These are phyloP conservation scores for Anthracocystis setariae DNA, from an alignment of 1,284 basidiomycete species.

Conservation along the genomic window DNA sequence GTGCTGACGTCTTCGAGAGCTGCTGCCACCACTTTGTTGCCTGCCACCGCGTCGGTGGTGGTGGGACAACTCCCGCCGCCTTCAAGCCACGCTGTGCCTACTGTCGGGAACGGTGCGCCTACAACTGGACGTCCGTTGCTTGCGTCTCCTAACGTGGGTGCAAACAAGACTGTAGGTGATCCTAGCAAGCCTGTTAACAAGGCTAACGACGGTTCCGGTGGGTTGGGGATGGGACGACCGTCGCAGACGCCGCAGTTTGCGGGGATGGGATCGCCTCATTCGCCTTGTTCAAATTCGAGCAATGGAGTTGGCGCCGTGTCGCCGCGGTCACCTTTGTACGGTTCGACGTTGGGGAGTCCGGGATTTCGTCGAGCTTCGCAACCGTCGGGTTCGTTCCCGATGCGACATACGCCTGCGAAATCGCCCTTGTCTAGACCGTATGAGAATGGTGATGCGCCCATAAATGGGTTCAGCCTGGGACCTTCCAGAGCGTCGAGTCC, in stretches of 20 bases:
- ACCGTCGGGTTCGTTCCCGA: slow-evolving; percentile 45
- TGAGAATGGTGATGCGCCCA: slow-evolving; percentile 28
- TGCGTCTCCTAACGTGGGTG: slow-evolving; percentile 12
- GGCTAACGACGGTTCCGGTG: slow-evolving; percentile 8
- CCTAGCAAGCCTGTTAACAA: slow-evolving; percentile 12
- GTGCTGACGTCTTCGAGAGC: slow-evolving; percentile 20
- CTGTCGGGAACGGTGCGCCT: slow-evolving; percentile 2
- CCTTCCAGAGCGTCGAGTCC: slow-evolving; percentile 42
- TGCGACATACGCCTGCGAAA: slow-evolving; percentile 49
- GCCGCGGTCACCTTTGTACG: slow-evolving; percentile 42
- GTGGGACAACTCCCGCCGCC: slow-evolving; percentile 25
- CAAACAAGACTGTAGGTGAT: slow-evolving; percentile 3
- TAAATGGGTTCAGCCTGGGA: slow-evolving; percentile 37
- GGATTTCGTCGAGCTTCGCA: slow-evolving; percentile 41
- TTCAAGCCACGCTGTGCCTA: slow-evolving; percentile 28
- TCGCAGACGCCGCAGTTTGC: slow-evolving; percentile 21
- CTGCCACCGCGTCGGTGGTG: slow-evolving; percentile 13
- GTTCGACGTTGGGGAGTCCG: slow-evolving; percentile 27
- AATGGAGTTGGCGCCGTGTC: slow-evolving; percentile 7
- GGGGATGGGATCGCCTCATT: slow-evolving; percentile 24
- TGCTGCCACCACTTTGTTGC: slow-evolving; percentile 3
- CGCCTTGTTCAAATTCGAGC: slow-evolving; percentile 17
- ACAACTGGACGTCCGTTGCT: slow-evolving; percentile 34
- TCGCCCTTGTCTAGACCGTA: slow-evolving; percentile 47
- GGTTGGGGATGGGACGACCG: slow-evolving; percentile 32